Base-by-base conservation (phyloP, 371 early-diverging fungal species). In the Lichtheimia corymbifera region DNA sequence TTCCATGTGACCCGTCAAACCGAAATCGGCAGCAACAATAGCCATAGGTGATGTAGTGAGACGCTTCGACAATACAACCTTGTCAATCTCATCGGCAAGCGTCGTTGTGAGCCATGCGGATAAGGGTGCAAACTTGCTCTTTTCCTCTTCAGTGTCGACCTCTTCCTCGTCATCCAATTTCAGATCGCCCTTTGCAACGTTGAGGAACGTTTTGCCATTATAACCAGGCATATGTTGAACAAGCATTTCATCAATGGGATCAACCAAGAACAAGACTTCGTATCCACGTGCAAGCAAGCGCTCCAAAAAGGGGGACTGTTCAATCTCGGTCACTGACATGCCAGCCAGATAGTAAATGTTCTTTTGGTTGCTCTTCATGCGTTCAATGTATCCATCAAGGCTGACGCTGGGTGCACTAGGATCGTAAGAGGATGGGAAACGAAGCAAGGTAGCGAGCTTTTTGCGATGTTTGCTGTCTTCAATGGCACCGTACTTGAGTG, bases 201-300 rank as follows among this genome's bases (percentile, higher is more conserved):
- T 89, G 61, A 90, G 90, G 66, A 98, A 85, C 58, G 76, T 71
- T 62, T 91, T 81, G 43, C 90, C 93, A 50, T 94, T 88, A 74
- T 88, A 95, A 44, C 85, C 87, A 47, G 73, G 85, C 53, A 96
- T 66, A 15, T 80, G 76, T 60, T 85, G 83, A 47, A 93, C 71
- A 61, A 94, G 79, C 70, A 92, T 90, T 77, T 97, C 98, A 67
- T 98, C 99, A 61, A 96, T 83, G n/a, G 96, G 91, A 60, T 97
- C 96, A 18, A 74, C 72, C 80, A 97, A 85, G 77, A 85, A 93
- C 49, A 98, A 69, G 24, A 98, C 96, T 71, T 96, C 97, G 62
- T 90, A 96, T 5, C 96, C 95, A 44, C 90, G 86, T 2, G 89
- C 88, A 44, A 91, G 64, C 11, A 95, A 79, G n/a, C 83, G 80